phyloP scores from a whole-genome alignment of 2,329 filamentous ascomycete species.

The Nannizziopsis arthrosporioides region DNA sequence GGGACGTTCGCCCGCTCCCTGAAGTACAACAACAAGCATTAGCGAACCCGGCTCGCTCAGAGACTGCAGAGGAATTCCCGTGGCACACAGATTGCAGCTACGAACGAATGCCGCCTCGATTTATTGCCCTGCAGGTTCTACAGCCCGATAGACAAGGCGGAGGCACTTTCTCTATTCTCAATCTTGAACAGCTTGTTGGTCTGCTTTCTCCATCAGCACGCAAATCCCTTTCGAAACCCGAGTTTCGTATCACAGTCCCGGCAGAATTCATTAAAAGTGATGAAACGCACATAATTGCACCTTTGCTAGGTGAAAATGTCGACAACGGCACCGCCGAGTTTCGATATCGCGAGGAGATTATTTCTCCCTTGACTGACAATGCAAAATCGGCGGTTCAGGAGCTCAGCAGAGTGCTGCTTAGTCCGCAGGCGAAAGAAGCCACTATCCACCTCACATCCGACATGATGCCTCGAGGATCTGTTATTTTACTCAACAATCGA shows the following conservation, averaged over 20 bases:
- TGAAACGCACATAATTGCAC: slow-evolving; percentile 16
- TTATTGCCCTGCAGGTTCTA: slow-evolving; percentile 35
- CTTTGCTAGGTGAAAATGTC: slow-evolving; percentile 15
- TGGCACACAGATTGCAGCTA: slow-evolving; percentile 40
- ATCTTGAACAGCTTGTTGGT: slow-evolving; percentile 21
- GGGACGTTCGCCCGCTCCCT: slow-evolving; percentile 31
- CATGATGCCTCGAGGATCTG: slow-evolving; percentile 20
- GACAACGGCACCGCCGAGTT: slow-evolving; percentile 15
- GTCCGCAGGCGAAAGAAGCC: slow-evolving; percentile 9
- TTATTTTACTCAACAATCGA: slow-evolving; percentile 29
- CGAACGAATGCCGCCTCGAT: slow-evolving; percentile 28
- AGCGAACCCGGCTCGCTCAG: slow-evolving; percentile 29
- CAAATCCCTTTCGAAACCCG: slow-evolving; percentile 18
- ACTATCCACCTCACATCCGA: slow-evolving; percentile 20
- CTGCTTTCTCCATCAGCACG: slow-evolving; percentile 20
- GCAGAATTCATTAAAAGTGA: slow-evolving; percentile 25
- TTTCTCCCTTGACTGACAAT: slow-evolving; percentile 17
- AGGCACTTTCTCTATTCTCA: slow-evolving; percentile 33
- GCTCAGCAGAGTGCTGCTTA: slow-evolving; percentile 20
- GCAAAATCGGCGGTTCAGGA: slow-evolving; percentile 23
- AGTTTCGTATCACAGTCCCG: slow-evolving; percentile 27
- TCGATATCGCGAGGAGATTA: slow-evolving; percentile 25
- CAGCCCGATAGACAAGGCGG: slow-evolving; percentile 33
- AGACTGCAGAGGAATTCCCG: slow-evolving; percentile 35
- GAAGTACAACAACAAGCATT: slow-evolving; percentile 21